Base-by-base conservation (phyloP, 1,139 yeast genomes). In the Meyerozyma smithsonii region DNA sequence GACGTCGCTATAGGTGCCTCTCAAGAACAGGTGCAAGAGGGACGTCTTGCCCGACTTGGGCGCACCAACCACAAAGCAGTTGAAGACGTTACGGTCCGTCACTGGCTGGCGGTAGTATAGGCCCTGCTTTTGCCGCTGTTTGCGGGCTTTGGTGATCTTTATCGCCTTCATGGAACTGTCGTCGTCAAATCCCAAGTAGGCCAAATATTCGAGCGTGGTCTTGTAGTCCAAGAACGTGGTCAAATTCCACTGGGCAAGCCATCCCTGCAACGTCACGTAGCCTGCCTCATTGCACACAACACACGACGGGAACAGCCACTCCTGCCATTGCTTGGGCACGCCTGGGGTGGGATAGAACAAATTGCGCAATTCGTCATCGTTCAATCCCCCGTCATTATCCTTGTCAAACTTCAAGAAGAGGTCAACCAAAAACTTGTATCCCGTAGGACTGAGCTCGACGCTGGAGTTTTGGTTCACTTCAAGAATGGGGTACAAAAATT, bases 211-310 rank as follows among this genome's bases (percentile, higher is more conserved):
- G 42, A 92, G 72, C 0, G 97, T 89, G 1, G 89, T 83, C 52
- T 75, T 79, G 56, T 85, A 81, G 52, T 89, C 95, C 30, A 92
- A 65, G 52, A 81, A 88, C 0, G 97, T 90, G 0, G 97, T 88
- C 82, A 92, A 83, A 50, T 92, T 84, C 98, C 98, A 92, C 54
- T 92, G 97, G 0, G 98, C 97, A 35, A 92, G 64, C 98, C 98
- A 92, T 2, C 98, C 98, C 63, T 92, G 97, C 24, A 92, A 62
- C 0, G 97, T 87, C 3, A 92, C 92, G 55, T 81, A 77, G 0
- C 96, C 97, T 46, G 80, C 81, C 47, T 88, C 96, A 56, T 89
- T 90, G 42, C 95, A 77, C 2, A 90, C 96, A 5, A 95, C 85
- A 1, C 95, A 79, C 18, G 76, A 69, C 0, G 98, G 98, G 53